phyloP scores from a whole-genome alignment of 495 filamentous ascomycete species.

The Parathielavia appendiculata region DNA sequence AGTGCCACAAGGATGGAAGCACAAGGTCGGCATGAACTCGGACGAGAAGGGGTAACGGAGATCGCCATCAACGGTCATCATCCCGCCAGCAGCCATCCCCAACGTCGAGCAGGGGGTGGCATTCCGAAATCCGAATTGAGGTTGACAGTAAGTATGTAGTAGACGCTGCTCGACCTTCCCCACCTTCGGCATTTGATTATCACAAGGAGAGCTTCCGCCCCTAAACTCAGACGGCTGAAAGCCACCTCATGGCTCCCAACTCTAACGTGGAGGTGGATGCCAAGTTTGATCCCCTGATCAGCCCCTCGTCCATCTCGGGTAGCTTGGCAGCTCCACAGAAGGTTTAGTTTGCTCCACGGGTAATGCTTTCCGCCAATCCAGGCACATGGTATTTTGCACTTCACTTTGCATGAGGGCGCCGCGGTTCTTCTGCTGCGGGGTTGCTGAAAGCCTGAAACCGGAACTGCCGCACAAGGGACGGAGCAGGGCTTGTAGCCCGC shows the following conservation, averaged over 20 bases:
- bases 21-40: background rate
- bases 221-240: no score
- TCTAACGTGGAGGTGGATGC: no score
- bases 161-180: background rate
- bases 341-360: background rate
- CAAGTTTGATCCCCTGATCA: no score
- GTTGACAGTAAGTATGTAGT: background rate
- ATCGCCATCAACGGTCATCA: no score
- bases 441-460: no score
- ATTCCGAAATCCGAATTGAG: background rate
- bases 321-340: background rate
- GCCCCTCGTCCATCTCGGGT: background rate
- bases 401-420: no score
- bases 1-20: no score
- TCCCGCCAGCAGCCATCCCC: no score
- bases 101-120: slow-evolving; percentile 24
- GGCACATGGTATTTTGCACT: background rate
- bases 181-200: no score
- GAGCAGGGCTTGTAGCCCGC: background rate
- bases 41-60: no score
- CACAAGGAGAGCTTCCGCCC: no score
- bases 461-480: background rate
- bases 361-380: slow-evolving; percentile 11
- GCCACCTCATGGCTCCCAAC: no score
- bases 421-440: background rate